Conservation (phyloP, 1,139 yeast species). For the Pichia sp. region DNA sequence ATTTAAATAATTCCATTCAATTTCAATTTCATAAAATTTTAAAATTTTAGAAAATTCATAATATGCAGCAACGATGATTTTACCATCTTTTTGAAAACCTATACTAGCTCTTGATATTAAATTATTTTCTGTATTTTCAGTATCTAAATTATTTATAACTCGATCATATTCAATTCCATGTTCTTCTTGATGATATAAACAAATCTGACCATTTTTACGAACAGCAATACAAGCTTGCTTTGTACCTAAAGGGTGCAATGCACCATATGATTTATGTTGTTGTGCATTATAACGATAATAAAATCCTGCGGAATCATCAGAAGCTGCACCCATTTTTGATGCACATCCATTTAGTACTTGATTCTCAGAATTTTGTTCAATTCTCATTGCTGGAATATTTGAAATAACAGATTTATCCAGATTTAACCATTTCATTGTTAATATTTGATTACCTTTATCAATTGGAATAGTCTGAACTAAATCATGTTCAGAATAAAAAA, state of each 20-base stretch:
- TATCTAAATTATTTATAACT: constrained; percentile 20
- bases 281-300: constrained; percentile 49
- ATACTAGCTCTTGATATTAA: constrained; percentile 46
- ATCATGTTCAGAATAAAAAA: constrained; percentile 25
- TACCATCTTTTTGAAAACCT: constrained; percentile 50
- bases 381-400: constrained; percentile 45
- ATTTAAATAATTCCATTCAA: constrained; percentile 58
- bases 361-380: constrained; percentile 23
- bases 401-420: constrained; percentile 56
- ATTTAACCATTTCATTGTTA: constrained; percentile 64
- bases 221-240: constrained; percentile 70
- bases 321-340: constrained; percentile 30
- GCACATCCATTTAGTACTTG: constrained; percentile 30
- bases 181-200: constrained; percentile 56
- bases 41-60: constrained; percentile 38
- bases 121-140: constrained; percentile 9
- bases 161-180: constrained; percentile 53
- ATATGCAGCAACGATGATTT: constrained; percentile 43
- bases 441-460: constrained; percentile 31
- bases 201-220: constrained; percentile 56
- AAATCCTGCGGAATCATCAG: constrained; percentile 27
- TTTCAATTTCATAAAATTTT: constrained; percentile 39
- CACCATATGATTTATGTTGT: constrained; percentile 55
- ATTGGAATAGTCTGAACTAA: neutral
- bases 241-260: constrained; percentile 60